Evolutionary conservation across 1,284 basidiomycete species (phyloP), one percentile per base, ranked within the genome.

Genomic region (Marasmius tenuissimus): DNA sequence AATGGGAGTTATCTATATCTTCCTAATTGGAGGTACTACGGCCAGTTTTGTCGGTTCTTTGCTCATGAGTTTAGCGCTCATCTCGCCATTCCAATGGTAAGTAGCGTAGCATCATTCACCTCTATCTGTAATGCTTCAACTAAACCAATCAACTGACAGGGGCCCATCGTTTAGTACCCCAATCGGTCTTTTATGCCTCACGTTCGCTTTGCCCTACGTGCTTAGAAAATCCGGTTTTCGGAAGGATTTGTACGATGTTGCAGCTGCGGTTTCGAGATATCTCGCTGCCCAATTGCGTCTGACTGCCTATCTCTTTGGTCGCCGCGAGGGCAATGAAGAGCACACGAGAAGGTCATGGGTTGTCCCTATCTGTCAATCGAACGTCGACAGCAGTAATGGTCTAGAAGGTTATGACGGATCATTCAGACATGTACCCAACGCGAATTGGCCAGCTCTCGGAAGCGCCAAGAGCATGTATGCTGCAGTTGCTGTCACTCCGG

Each of bases 1-100:
- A 18, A 96, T 94, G 61, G 93, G 90, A 0, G 64, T 94, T 50
- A 93, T 98, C 88, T 98, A 98, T 70, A 85, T 87, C 0, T 77
- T 92, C 58, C 89, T 95, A 8, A 89, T 97, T 6, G 85, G 86
- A 3, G 85, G 85, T 62, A 87, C 87, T 27, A 86, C 93, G 16
- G 87, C 84, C 5, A 89, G 88, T 60, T 78, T 91, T 22, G 85
- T 88, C n/a, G 81, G 84, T 20, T 73, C 91, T 35, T 72, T 93
- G 42, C 72, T 82, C 38, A 61, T 88, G 27, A 86, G 88, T 59
- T 83, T 80, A 61, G 80, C 81, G 63, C 85, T 85, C 1, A 82
- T 93, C 63, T 80, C 93, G 70, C 93, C 93, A 1, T 85, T 95
- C 71, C 81, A 91, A 53, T 93, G 90, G 91, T 91, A 89, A 73